These are phyloP conservation scores for Capronia americana DNA, from an alignment of 2,329 filamentous ascomycete genomes.

Conservation along the genomic window DNA sequence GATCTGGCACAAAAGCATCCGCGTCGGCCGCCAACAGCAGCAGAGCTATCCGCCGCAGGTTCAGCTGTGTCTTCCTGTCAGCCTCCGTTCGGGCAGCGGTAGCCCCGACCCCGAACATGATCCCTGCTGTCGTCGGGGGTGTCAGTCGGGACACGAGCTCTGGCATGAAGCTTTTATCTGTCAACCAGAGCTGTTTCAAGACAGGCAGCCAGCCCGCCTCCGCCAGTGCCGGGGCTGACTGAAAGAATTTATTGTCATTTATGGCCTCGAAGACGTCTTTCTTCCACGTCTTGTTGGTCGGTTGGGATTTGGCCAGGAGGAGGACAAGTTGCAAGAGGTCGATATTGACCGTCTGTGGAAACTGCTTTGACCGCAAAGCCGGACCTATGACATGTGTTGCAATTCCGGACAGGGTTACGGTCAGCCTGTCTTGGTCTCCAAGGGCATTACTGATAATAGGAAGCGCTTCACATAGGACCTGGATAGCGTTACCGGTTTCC, in stretches of 20 bases:
- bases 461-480: conserved; percentile 78
- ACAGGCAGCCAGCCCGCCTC: conserved; percentile 80
- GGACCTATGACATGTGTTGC: conserved; percentile 83
- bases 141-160: conserved; percentile 81
- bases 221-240: conserved; percentile 69
- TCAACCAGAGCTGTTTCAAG: conserved; percentile 80
- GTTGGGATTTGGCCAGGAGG: conserved; percentile 76
- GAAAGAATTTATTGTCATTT: conserved; percentile 86
- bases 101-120: conserved; percentile 98
- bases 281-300: conserved; percentile 87
- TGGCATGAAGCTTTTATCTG: conserved; percentile 85
- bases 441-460: conserved; percentile 82
- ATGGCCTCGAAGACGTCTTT: conserved; percentile 92
- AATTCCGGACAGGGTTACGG: conserved; percentile 77
- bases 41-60: conserved; percentile 79
- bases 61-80: conserved; percentile 89
- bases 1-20: conserved; percentile 80
- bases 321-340: conserved; percentile 75
- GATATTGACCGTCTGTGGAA: conserved; percentile 81
- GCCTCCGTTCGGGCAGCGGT: conserved; percentile 93
- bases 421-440: conserved; percentile 82
- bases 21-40: conserved; percentile 77
- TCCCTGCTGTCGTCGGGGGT: conserved; percentile 87
- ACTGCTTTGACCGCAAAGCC: conserved; percentile 79
- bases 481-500: conserved; percentile 72